Evolutionary conservation across 805 yeast genomes (phyloP), one percentile per base, ranked within the genome.

Genomic region (Cyberlindnera maritima): DNA sequence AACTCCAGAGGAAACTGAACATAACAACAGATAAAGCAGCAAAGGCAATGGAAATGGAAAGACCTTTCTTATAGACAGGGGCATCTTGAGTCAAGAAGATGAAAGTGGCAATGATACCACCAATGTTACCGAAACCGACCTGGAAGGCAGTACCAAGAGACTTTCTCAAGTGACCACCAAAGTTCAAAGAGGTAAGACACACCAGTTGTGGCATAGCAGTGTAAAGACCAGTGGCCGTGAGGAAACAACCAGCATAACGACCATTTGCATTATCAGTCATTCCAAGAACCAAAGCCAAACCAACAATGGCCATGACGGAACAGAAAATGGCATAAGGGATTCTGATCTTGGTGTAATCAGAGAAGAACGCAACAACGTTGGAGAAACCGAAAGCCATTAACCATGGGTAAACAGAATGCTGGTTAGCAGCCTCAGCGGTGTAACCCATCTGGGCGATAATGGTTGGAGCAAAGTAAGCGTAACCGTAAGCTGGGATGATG

Each of bases 341-440:
- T 66, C 89, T 72, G 39, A 61, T 59, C 50, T 75, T 69, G 19
- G 68, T 44, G 39, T 59, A 64, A 62, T 88, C 96, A 0, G 94
- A 83, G 47, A 73, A 52, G 48, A 72, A 68, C 0, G 96, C 92
- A n/a, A 76, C 52, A 4, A 78, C 57, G 66, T 83, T 81, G 37
- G 83, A 77, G 29, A 77, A 68, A 6, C 84, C 89, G 59, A 88
- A 85, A 0, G 96, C 87, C 25, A 75, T 68, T 36, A 87, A 71
- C 91, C 95, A 89, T 18, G 96, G 95, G 55, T 88, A 90, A 41
- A 89, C 87, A 0, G 96, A 85, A 67, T 83, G 83, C 46, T 84
- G 77, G 64, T 89, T 89, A 10, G 95, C 92, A 46, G 77, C 71
- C 57, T 81, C 84, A 3, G 88, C 82, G 2, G 88, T 75, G 70